A percentile compares a stretch with the other conserved stretches of the same genome.
These are phyloP conservation scores for Candida morakotiae DNA, from an alignment of 805 yeast genomes.

Conservation along the genomic window DNA sequence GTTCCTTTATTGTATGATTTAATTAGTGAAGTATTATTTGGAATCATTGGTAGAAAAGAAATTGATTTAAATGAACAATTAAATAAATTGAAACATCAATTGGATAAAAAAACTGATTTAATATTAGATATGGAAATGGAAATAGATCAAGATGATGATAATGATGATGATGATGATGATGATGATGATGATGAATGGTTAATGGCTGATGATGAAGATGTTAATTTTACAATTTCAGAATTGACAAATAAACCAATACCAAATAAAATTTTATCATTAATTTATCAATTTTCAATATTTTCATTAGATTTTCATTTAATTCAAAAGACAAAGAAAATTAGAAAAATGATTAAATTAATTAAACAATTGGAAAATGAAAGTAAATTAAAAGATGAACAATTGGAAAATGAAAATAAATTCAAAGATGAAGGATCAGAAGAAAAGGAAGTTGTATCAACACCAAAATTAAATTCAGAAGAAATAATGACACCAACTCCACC, in stretches of 20 bases:
- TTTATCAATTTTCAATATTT: neutral
- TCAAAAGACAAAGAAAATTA: too few relatives aligned
- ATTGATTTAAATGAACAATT: constrained; percentile 42
- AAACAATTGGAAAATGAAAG: neutral
- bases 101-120: constrained; percentile 18
- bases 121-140: neutral
- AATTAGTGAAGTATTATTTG: constrained; percentile 64
- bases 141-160: constrained; percentile 9
- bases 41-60: constrained; percentile 67
- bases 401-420: constrained; percentile 22
- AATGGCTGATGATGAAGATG: constrained; percentile 13
- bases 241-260: neutral
- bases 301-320: neutral
- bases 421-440: constrained; percentile 9
- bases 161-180: constrained; percentile 27
- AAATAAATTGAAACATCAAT: constrained; percentile 31
- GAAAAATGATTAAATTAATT: neutral
- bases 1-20: constrained; percentile 68
- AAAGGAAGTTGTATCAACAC: neutral
- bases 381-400: constrained; percentile 3
- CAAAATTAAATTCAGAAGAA: neutral
- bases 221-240: constrained; percentile 20
- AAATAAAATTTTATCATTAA: neutral
- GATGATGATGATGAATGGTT: constrained; percentile 21
- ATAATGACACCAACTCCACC: constrained; percentile 6